Percentiles rank a stretch among this genome's conserved stretches.
Conservation (phyloP, 2,329 filamentous ascomycete genomes). For the Trichoderma sp. region DNA sequence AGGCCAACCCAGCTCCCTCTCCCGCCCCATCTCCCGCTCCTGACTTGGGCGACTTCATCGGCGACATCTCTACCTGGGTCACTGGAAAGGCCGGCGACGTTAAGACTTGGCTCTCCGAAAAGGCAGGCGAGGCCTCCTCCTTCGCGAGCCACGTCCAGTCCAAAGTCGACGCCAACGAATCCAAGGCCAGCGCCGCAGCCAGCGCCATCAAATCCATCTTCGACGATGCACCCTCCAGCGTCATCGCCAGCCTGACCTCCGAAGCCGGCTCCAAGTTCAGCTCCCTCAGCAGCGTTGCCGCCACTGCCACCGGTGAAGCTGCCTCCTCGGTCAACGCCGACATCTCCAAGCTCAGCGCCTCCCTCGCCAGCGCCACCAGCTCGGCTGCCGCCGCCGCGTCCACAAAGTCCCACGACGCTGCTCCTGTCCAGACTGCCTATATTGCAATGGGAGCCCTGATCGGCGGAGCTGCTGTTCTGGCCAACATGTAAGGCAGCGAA, state of each 20-base stretch:
- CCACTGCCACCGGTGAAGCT: conserved; percentile 27
- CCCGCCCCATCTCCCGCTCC: conserved; percentile 23
- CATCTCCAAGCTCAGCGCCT: conserved; percentile 27
- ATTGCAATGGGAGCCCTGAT: conserved; percentile 49
- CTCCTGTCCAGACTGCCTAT: conserved; percentile 43
- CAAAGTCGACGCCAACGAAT: background rate
- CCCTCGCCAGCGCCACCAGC: conserved; percentile 24
- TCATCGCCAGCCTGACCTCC: conserved; percentile 23
- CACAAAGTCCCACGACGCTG: conserved; percentile 27
- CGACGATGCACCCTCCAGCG: conserved; percentile 18
- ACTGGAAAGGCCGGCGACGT: conserved; percentile 11
- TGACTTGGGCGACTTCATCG: conserved; percentile 17
- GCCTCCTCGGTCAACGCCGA: conserved; percentile 30
- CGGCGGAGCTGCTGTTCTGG: conserved; percentile 48
- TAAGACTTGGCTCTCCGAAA: conserved; percentile 17
- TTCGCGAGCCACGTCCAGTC: background rate
- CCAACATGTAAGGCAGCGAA: conserved; percentile 42
- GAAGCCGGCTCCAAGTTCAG: conserved; percentile 30
- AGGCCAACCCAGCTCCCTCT: conserved; percentile 17
- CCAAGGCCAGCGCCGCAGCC: conserved; percentile 11
- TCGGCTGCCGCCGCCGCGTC: conserved; percentile 25
- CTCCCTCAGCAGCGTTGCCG: conserved; percentile 27
- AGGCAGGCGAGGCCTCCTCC: conserved; percentile 10
- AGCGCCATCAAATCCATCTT: conserved; percentile 13
- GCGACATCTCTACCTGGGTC: conserved; percentile 23